Evolutionary conservation across 495 filamentous ascomycete genomes (phyloP).

Genomic region (Hypoxylon fragiforme): DNA sequence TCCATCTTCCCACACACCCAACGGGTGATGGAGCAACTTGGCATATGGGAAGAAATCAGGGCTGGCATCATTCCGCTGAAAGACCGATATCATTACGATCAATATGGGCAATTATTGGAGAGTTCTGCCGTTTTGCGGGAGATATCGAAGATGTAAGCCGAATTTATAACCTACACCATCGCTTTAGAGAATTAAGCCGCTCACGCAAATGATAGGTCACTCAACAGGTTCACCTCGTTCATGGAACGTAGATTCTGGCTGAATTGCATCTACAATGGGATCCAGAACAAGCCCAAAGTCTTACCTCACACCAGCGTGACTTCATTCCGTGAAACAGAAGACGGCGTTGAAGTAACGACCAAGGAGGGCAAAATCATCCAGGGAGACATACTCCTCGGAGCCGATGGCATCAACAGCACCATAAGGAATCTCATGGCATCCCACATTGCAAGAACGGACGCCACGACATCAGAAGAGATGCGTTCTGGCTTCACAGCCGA

Average conservation of each 20-base stretch:
- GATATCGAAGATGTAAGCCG: constrained; percentile 5
- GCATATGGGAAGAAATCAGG: constrained; percentile 35
- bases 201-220: not conserved
- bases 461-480: constrained; percentile 6
- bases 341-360: constrained; percentile 25
- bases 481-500: constrained; percentile 14
- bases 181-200: not conserved
- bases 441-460: constrained; percentile 7
- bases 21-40: constrained; percentile 53
- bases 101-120: constrained; percentile 24
- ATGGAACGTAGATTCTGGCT: constrained; percentile 28
- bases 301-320: constrained; percentile 9
- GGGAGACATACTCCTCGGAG: constrained; percentile 27
- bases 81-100: constrained; percentile 18
- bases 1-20: constrained; percentile 33
- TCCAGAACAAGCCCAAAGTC: constrained; percentile 26
- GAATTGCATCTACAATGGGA: constrained; percentile 16
- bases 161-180: not conserved
- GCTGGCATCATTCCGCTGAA: constrained; percentile 16
- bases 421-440: constrained; percentile 26
- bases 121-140: constrained; percentile 19
- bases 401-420: constrained; percentile 32
- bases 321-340: constrained; percentile 20
- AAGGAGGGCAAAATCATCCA: constrained; percentile 20
- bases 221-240: constrained; percentile 5